phyloP scores from a whole-genome alignment of 306 rosid species.

The Acacia crassicarpa region DNA sequence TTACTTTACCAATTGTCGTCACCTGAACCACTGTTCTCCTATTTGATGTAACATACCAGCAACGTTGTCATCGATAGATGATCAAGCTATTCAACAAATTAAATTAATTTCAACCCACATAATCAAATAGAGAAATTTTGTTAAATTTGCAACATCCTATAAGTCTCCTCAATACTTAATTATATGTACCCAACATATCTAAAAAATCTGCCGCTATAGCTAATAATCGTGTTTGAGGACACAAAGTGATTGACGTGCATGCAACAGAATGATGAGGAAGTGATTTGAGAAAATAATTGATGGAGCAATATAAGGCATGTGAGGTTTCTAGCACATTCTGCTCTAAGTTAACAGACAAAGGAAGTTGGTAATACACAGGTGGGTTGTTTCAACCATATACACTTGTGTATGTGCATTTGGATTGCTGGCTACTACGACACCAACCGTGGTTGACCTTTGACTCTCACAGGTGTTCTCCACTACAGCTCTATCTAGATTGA shows the following conservation, averaged over 20 bases:
- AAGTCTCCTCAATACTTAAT: no score
- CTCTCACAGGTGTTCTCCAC: slow-evolving; percentile 40
- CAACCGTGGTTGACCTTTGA: slow-evolving; percentile 48
- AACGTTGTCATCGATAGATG: neutral
- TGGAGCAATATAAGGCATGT: neutral
- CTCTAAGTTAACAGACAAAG: slow-evolving; percentile 45
- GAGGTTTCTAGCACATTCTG: slow-evolving; percentile 43
- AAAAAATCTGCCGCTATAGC: neutral
- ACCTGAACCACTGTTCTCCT: slow-evolving; percentile 34
- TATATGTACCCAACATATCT: neutral
- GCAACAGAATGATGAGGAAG: neutral
- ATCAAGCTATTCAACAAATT: neutral
- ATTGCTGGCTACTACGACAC: slow-evolving; percentile 34
- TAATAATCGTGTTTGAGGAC: neutral
- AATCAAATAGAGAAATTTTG: neutral
- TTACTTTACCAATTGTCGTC: slow-evolving; percentile 35
- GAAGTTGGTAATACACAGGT: slow-evolving; percentile 39
- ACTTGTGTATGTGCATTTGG: neutral
- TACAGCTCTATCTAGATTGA: neutral
- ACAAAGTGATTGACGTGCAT: slow-evolving; percentile 33
- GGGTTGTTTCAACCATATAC: slow-evolving; percentile 35
- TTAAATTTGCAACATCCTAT: neutral
- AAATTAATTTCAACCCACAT: neutral
- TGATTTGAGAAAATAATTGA: neutral
- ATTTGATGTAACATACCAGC: neutral